Evolutionary conservation across 1,284 basidiomycete species (phyloP), one percentile per base, ranked within the genome.

Genomic region (Coniferiporia sulphurascens): DNA sequence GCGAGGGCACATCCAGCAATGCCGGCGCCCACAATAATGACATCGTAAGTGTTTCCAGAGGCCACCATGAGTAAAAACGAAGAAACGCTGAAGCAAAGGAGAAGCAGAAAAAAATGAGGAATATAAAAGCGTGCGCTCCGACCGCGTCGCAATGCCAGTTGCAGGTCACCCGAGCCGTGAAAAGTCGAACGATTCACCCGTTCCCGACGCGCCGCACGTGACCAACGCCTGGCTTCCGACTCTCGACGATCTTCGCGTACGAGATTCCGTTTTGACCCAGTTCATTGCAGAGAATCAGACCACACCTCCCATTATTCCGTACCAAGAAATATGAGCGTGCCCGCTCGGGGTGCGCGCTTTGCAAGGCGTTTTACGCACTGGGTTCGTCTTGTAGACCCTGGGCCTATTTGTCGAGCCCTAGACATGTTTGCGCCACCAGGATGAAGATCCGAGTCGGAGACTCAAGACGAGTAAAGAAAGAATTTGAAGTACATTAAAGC

Each of bases 21-120:
- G 49, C 95, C 95, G 9, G 91, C 93, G 62, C 95, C 95, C 70
- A 98, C 85, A 70, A 98, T 87, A 73, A 96, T 70, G 48, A 91
- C 78, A 77, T 92, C 86, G 77, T 89, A 91, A 44, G 56, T 41
- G 43, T 62, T 55, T 7, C 36, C 17, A 35, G 35, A 22, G 4
- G 22, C 38, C 6, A 52, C 41, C 59, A 61, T 61, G 48, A 15
- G 35, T 41, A 8, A 10, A 15, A 41, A 2, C 46, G 55, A 13
- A 9, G 49, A n/a, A 8, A 27, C 15, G n/a, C 1, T 51, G 49
- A 22, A 15, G 21, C 7, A 38, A 34, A 52, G 17, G 5, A 21
- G 15, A 15, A 21, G 19, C 17, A 6, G 22, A 32, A 15, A 21
- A 27, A 46, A 21, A 46, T 8, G 44, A 21, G n/a, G 9, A 21